Evolutionary conservation across 2,329 filamentous ascomycete genomes (phyloP), one percentile per base, ranked within the genome.

Genomic region (Neopestalotiopsis sp.): DNA sequence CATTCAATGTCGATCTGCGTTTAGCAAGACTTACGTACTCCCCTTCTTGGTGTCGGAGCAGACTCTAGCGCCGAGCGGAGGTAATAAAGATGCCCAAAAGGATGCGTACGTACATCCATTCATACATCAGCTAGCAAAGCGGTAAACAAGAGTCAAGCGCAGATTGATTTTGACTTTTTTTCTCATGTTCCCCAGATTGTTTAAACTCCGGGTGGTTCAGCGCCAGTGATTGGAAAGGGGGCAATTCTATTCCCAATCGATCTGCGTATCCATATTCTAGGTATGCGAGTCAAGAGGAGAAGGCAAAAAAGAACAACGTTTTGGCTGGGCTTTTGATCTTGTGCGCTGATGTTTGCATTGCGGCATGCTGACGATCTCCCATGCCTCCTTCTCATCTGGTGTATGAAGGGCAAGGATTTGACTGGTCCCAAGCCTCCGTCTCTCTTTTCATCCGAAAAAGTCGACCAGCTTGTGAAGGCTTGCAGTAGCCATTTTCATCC

Each of bases 1-100:
- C 59, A 20, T 14, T 30, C 28, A 34, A 34, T 34, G 59, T 62
- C 32, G 59, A 62, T 62, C 59, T 62, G 59, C 59, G 59, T 40
- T 34, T 62, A 12, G 59, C 59, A 62, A 59, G 30, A 34, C 24
- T 59, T 30, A 30, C 57, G 57, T 30, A 30, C 30, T 30, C 24
- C 57, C 24, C 24, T 28, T 28, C 24, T 28, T 30, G 12, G 57
- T 59, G 57, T 30, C 57, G 24, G 57, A 59, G 45, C 45, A 53
- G 45, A 53, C 10, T 28, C 57, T 34, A 59, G 57, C 57, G 57
- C 45, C 45, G 45, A 53, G 45, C 45, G 57, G 57, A 59, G 57
- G 9, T 59, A 34, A 53, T 53, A 9, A 17, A 7, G 9, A 20
- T 53, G 24, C 24, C 24, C 24, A 28, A 4, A 28, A 28, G 24